phyloP scores from a whole-genome alignment of 768 basidiomycete species.

The Amanita molliuscula region DNA sequence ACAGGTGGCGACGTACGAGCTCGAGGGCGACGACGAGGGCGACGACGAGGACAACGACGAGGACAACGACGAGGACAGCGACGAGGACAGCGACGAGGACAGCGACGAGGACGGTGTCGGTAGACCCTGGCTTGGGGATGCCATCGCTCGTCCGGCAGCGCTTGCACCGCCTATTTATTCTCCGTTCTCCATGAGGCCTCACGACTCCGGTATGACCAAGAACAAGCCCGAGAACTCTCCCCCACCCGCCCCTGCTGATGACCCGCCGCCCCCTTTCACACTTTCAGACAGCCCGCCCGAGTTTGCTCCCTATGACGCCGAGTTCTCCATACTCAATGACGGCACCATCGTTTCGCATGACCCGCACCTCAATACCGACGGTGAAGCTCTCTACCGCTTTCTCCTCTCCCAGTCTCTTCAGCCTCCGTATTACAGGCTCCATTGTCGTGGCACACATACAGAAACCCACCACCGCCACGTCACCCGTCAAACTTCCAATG shows the following conservation, averaged over 20 bases:
- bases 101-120: slow-evolving; percentile 12
- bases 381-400: slow-evolving; percentile 67
- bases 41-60: slow-evolving; percentile 8
- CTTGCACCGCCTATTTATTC: background rate
- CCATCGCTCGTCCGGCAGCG: background rate
- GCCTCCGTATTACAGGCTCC: slow-evolving; percentile 35
- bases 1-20: background rate
- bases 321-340: slow-evolving; percentile 36
- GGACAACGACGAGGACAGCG: slow-evolving; percentile 5
- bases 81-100: background rate
- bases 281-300: slow-evolving; percentile 31
- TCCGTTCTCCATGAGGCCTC: background rate
- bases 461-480: slow-evolving; percentile 44
- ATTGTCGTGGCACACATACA: slow-evolving; percentile 42
- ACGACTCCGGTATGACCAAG: background rate
- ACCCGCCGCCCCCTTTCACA: background rate
- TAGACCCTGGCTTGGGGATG: background rate
- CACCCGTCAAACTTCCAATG: slow-evolving; percentile 22
- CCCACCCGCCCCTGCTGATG: background rate
- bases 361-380: slow-evolving; percentile 55
- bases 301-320: slow-evolving; percentile 55
- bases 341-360: slow-evolving; percentile 64
- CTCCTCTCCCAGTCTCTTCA: slow-evolving; percentile 43
- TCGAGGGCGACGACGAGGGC: too few relatives aligned
- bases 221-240: background rate